Base-by-base conservation (phyloP, 768 basidiomycete genomes). In the Naganishia friedmannii region DNA sequence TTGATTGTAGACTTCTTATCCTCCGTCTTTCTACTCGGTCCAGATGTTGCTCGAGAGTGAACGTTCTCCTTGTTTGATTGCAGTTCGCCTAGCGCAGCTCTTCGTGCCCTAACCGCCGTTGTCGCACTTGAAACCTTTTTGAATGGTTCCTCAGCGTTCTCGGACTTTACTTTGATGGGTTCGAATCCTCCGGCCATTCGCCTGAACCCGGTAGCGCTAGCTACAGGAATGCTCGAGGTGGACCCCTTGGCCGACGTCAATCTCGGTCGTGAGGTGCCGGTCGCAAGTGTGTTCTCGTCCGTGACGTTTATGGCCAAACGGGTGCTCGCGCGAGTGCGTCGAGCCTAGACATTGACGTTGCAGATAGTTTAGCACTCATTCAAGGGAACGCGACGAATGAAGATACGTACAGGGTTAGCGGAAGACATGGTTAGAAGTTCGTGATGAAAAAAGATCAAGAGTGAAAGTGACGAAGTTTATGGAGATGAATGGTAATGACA, bases 261-360 rank as follows among this genome's bases (percentile, higher is more conserved):
- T 23, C 63, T 77, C 74, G 48, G 70, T 73, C 53, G 78, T 75
- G 26, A 74, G 73, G 63, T 74, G 74, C 42, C 74, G 68, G 60
- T 48, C 13, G 56, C 55, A 34, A 71, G 48, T n/a, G 73, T 65
- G 37, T 70, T 70, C 53, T 70, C 69, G 39, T 70, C 69, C 3
- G 69, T 65, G 39, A 70, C 32, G 15, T 58, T 46, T 8, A 48
- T 65, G n/a, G 48, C 65, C 31, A 54, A 42, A 53, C 69, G 69
- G 10, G 53, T 28, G 28, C 58, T 37, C 19, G 53, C 63, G 23
- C 69, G 58, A 21, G 69, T 65, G 15, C 69, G 58, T 53, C 69
- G 69, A 57, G 60, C 58, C 69, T 70, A 69, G 28, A 60, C 8
- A 19, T n/a, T 54, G 39, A 32, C 13, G n/a, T 17, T 28, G 54